Base-by-base conservation (phyloP, 768 basidiomycete genomes). In the Agrocybe pediades region DNA sequence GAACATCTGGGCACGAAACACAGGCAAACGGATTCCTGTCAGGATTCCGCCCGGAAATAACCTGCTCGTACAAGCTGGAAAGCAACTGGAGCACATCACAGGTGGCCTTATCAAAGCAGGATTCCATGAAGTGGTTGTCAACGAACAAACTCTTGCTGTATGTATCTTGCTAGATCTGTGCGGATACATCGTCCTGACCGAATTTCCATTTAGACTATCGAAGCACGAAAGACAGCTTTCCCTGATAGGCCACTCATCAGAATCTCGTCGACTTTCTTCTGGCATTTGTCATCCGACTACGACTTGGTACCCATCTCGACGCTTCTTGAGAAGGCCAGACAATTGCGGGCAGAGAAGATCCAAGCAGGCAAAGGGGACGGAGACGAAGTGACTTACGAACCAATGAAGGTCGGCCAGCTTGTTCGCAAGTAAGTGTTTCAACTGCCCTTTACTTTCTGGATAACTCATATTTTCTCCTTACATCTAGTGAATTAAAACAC, bases 191-290 rank as follows among this genome's bases (percentile, higher is more conserved):
- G 54, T 39, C 20, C 23, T 45, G 49, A 49, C 19, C 19, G 46
- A 6, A 50, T 30, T 33, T 46, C 39, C 29, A 26, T 20, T 51
- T 44, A 92, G 88, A 77, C 82, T 15, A 84, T 95, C 46, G 79
- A 83, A 50, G 72, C 74, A 47, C 81, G 89, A 39, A 86, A 79
- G 60, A 58, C 60, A 9, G 74, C 81, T 54, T 75, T 73, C 54
- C 86, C 92, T 2, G 78, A 83, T 49, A 85, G 95, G n/a, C 95
- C 95, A 11, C 74, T 89, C 29, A 92, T 95, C 59, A 87, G 95
- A n/a, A 95, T 98, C 58, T 95, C 94, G 2, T 95, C 92, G 1
- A 98, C 95, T 0, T 95, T 95, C 70, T 97, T 97, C 77, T 96
- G 90, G 90, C 93, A 95, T 64, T 79, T 97, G 11, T 91, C 86